phyloP scores from a whole-genome alignment of 345 rosid genomes.

The Gynandropsis gynandra region DNA sequence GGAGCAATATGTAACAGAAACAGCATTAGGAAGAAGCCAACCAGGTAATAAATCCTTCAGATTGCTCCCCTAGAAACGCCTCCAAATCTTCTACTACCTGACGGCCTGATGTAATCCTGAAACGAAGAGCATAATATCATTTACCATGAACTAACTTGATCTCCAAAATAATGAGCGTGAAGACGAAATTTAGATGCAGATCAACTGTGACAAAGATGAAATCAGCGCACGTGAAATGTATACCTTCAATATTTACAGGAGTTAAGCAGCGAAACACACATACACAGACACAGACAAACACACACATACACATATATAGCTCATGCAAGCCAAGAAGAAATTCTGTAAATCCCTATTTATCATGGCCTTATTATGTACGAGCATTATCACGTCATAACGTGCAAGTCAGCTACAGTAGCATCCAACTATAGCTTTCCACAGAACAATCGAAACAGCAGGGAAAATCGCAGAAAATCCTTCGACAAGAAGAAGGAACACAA shows the following conservation, averaged over 20 bases:
- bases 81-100: slow-evolving; percentile 29
- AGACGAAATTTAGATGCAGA: background rate
- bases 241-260: no score
- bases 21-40: slow-evolving; percentile 11
- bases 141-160: slow-evolving; percentile 2
- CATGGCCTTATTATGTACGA: background rate
- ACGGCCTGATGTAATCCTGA: slow-evolving; percentile 28
- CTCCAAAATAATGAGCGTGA: slow-evolving; percentile 6
- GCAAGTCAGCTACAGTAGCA: background rate
- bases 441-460: background rate
- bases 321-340: background rate
- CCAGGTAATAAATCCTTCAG: slow-evolving; percentile 28
- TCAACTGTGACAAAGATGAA: slow-evolving; percentile 2
- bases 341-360: background rate
- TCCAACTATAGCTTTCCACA: background rate
- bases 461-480: background rate
- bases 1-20: background rate
- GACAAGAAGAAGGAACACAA: background rate
- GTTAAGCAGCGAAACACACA: no score
- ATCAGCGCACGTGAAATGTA: slow-evolving; percentile 11
- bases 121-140: slow-evolving; percentile 13
- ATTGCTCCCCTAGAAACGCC: slow-evolving; percentile 30
- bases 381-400: background rate
- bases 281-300: background rate
- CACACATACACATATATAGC: slow-evolving; percentile 1